These are phyloP conservation scores for Mycotypha africana DNA, from an alignment of 371 early-diverging fungal genomes.

Conservation along the genomic window DNA sequence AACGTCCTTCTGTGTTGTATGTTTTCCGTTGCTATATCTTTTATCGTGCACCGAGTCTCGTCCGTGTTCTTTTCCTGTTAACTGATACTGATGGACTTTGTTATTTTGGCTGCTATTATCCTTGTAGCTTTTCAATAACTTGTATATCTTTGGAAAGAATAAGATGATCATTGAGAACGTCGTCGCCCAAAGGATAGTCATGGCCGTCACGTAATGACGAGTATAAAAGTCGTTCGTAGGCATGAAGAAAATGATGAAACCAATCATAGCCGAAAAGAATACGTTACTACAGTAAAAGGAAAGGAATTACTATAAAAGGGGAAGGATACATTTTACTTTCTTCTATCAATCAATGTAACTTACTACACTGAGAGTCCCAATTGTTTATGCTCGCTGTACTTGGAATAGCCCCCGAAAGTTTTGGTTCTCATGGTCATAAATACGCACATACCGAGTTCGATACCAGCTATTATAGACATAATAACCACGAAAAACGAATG, in stretches of 20 bases:
- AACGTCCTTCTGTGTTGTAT: no score
- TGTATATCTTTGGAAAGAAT: constrained; percentile 47
- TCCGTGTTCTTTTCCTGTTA: no score
- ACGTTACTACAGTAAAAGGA: constrained; percentile 39
- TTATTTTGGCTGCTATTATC: no score
- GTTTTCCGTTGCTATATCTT: no score
- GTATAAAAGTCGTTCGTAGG: constrained; percentile 44
- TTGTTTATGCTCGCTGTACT: constrained; percentile 51
- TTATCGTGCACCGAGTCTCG: no score
- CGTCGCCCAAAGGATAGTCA: constrained; percentile 46
- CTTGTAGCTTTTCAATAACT: no score
- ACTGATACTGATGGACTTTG: no score
- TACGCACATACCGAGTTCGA: no score
- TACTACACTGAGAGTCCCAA: constrained; percentile 53
- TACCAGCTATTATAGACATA: no score
- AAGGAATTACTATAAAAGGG: no score
- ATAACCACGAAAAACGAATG: no score
- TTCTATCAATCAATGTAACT: constrained; percentile 6
- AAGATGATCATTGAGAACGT: constrained; percentile 43
- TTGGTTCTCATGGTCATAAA: constrained; percentile 25
- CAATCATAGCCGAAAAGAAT: constrained; percentile 45
- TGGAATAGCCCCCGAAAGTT: constrained; percentile 33
- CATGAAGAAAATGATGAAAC: constrained; percentile 40
- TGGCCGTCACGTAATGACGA: constrained; percentile 39
- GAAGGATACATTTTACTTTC: background rate